A percentile compares a stretch with the other conserved stretches of the same genome.
Evolutionary conservation across 495 filamentous ascomycete genomes (phyloP).

Genomic region (Halenospora varia): DNA sequence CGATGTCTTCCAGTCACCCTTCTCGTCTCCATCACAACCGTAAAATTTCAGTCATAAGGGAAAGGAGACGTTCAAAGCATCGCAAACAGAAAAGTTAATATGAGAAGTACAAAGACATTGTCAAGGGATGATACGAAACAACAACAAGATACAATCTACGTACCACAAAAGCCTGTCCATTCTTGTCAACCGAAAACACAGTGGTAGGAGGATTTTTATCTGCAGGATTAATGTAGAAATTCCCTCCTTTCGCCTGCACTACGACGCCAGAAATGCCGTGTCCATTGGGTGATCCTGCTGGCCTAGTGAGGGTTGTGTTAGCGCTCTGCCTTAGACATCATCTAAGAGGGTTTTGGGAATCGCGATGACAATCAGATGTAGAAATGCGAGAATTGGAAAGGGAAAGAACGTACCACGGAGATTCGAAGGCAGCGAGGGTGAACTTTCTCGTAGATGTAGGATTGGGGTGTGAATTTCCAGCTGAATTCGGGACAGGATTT

Average conservation of each 20-base stretch:
- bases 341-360: not conserved
- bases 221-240: not conserved
- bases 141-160: not conserved
- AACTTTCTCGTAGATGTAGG: slow-evolving; percentile 1
- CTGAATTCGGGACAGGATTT: not conserved
- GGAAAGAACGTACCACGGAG: not conserved
- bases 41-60: too few relatives aligned
- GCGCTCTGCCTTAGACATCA: not conserved
- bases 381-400: not conserved
- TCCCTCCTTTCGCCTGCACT: not conserved
- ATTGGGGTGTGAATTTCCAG: not conserved
- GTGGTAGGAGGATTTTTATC: not conserved
- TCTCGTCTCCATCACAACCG: too few relatives aligned
- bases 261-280: not conserved
- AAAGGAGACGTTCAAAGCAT: too few relatives aligned
- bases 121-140: not conserved
- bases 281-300: not conserved
- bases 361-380: not conserved
- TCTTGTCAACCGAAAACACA: slow-evolving; percentile 5
- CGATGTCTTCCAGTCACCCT: too few relatives aligned
- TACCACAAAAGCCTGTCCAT: not conserved
- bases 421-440: slow-evolving; percentile 7
- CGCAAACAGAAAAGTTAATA: too few relatives aligned
- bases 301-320: not conserved
- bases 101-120: not conserved